phyloP scores from a whole-genome alignment of 148 eudicot species.

The Chenopodium suecicum region DNA sequence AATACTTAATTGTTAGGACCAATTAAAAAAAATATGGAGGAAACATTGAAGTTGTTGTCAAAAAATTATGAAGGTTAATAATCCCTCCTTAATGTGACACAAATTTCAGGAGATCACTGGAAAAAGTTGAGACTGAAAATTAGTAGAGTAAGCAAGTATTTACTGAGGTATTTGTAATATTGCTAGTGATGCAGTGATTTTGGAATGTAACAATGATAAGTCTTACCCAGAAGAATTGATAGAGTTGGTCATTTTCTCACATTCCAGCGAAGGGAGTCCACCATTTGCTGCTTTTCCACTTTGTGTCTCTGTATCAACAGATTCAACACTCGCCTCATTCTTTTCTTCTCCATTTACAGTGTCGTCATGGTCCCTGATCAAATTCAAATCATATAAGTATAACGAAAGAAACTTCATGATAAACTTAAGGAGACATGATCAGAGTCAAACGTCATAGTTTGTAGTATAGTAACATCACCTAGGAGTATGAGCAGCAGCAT shows the following conservation, averaged over 20 bases:
- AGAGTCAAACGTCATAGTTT: not conserved
- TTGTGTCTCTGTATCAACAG: conserved; percentile 19
- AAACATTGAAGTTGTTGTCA: not conserved
- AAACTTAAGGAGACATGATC: not conserved
- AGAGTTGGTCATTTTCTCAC: conserved; percentile 36
- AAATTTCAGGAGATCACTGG: not conserved
- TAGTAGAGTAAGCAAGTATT: not conserved
- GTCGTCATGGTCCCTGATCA: conserved; percentile 1
- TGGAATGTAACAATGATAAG: not conserved
- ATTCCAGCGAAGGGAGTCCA: conserved; percentile 28
- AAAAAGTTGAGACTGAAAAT: not conserved
- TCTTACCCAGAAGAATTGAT: conserved; percentile 47
- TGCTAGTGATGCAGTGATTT: not conserved
- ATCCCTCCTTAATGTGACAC: not conserved
- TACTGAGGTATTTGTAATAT: not conserved
- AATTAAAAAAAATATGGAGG: not conserved
- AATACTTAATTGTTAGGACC: not conserved
- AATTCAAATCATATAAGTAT: not conserved
- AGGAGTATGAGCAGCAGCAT: conserved; percentile 18
- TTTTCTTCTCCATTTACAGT: conserved; percentile 24
- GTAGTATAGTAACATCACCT: conserved; percentile 20
- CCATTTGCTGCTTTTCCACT: conserved; percentile 28
- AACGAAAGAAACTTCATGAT: not conserved
- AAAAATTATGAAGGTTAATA: not conserved
- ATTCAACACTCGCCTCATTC: conserved; percentile 24